Conservation (phyloP, 2,329 filamentous ascomycete genomes). For the Penicillium brevicompactum region DNA sequence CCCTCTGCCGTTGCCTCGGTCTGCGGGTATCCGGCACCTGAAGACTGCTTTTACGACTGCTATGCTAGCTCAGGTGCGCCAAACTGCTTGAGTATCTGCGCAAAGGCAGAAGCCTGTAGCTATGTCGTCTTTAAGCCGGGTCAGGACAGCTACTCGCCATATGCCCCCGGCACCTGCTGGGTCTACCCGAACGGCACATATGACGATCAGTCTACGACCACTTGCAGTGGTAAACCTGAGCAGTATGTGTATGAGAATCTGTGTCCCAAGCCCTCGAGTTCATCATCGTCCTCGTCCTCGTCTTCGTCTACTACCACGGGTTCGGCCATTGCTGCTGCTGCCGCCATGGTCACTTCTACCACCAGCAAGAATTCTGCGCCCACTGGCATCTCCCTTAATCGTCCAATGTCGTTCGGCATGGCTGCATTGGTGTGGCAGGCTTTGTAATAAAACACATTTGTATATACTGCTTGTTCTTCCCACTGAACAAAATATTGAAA, state of each 20-base stretch:
- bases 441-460: too few species aligned
- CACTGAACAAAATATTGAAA: too few species aligned
- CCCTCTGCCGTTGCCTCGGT: conserved; percentile 33
- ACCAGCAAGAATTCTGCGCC: too few species aligned
- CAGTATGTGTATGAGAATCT: conserved; percentile 35
- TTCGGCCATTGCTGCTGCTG: too few species aligned
- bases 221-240: conserved; percentile 26
- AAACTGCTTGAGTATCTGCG: conserved; percentile 29
- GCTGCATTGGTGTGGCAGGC: too few species aligned
- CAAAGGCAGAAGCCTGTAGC: conserved; percentile 28
- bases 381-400: too few species aligned
- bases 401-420: too few species aligned
- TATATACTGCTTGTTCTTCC: too few species aligned
- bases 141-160: conserved; percentile 22
- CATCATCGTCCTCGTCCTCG: conserved; percentile 15
- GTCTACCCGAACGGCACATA: conserved; percentile 32
- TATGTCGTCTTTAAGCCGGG: conserved; percentile 32
- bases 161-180: conserved; percentile 32
- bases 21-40: conserved; percentile 34
- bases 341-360: too few species aligned
- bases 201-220: conserved; percentile 18
- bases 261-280: conserved; percentile 36
- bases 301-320: too few species aligned
- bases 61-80: conserved; percentile 22
- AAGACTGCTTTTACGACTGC: conserved; percentile 26